phyloP scores from a whole-genome alignment of 2,329 filamentous ascomycete genomes.

The Ilyonectria mors-panacis region DNA sequence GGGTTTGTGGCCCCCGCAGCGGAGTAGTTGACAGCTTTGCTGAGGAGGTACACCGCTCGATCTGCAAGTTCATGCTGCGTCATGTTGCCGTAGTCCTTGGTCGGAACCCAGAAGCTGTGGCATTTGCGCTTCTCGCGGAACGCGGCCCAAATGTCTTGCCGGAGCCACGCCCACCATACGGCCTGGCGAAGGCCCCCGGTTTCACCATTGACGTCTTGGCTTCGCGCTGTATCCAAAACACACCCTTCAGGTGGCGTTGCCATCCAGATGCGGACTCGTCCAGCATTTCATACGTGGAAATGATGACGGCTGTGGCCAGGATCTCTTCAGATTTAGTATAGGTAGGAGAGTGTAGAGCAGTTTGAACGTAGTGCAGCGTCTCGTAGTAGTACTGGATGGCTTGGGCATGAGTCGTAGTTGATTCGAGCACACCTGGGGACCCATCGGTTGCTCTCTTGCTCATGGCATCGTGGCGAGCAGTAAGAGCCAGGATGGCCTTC shows the following conservation, averaged over 20 bases:
- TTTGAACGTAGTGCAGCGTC: slow-evolving; percentile 72
- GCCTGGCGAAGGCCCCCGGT: slow-evolving; percentile 69
- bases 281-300: slow-evolving; percentile 78
- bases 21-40: slow-evolving; percentile 71
- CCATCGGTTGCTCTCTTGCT: slow-evolving; percentile 18
- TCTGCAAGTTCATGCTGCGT: slow-evolving; percentile 67
- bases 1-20: slow-evolving; percentile 48
- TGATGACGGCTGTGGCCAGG: slow-evolving; percentile 70
- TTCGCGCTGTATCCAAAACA: slow-evolving; percentile 76
- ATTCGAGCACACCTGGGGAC: slow-evolving; percentile 10
- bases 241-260: slow-evolving; percentile 74
- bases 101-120: slow-evolving; percentile 72
- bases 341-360: slow-evolving; percentile 69
- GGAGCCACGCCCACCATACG: slow-evolving; percentile 77
- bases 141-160: slow-evolving; percentile 76
- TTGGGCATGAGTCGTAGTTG: slow-evolving; percentile 15
- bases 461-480: slow-evolving; percentile 28
- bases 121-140: slow-evolving; percentile 70
- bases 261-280: slow-evolving; percentile 68
- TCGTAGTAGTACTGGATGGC: slow-evolving; percentile 71
- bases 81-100: slow-evolving; percentile 62
- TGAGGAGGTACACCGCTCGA: slow-evolving; percentile 68
- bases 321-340: slow-evolving; percentile 72
- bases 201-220: slow-evolving; percentile 72
- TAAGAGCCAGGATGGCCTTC: slow-evolving; percentile 32